Base-by-base conservation (phyloP, 192 early-diverging fungal species). In the Backusella mclennaniae region DNA sequence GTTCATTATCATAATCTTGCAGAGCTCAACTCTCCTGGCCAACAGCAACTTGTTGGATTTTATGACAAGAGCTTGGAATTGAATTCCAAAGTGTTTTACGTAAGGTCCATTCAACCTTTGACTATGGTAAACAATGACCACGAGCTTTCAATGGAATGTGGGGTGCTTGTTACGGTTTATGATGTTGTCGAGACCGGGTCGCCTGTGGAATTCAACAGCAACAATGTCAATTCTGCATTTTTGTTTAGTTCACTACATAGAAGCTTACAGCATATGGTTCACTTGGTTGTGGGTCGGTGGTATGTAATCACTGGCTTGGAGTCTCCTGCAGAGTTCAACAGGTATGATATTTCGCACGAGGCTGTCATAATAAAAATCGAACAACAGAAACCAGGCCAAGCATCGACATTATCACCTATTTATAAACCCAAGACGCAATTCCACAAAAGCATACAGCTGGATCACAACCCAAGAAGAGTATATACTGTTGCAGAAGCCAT, bases 191-290 rank as follows among this genome's bases (percentile, higher is more conserved):
- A 63, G 23, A 29, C 0, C 4, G 26, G 21, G 9, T 26, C 11
- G n/a, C 6, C 9, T 4, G 26, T 63, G 9, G 11, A 63, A 29
- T 29, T 63, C n/a, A 26, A 26, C 11, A 63, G 7, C 11, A 12
- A 11, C 1, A 26, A 8, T 9, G 4, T 1, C 1, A 23, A 63
- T n/a, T 3, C 56, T 12, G 12, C 26, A 2, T 63, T 63, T 63
- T 23, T 12, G 2, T 63, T 63, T 29, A 63, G 56, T 29, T 63
- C 56, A 11, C 23, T 14, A 23, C 56, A 63, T 63, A 63, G 56
- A 63, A 63, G 56, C 56, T 63, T 63, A 63, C 56, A 63, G 23
- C 56, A 63, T 1, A 63, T 63, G 56, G 56, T 63, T 12, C 56
- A 63, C 1, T 29, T 63, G 26, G 26, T 12, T 12, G 26, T 63